Evolutionary conservation across 306 rosid genomes (phyloP).

Genomic region (Lablab purpureus): DNA sequence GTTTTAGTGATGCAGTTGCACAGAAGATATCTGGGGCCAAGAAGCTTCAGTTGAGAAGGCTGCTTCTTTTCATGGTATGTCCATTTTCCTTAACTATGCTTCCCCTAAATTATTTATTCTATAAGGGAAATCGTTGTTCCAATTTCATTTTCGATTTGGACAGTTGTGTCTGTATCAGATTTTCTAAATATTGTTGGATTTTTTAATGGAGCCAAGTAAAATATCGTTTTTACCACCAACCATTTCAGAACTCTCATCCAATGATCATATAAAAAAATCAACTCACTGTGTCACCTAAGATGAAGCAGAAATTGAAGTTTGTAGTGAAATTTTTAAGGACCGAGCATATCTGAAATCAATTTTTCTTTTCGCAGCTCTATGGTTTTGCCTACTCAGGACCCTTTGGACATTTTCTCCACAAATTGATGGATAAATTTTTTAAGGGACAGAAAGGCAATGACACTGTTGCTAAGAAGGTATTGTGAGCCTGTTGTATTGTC

Average conservation of each 20-base stretch:
- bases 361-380: slow-evolving; percentile 71
- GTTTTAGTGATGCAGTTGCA: slow-evolving; percentile 80
- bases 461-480: slow-evolving; percentile 84
- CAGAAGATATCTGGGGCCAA: slow-evolving; percentile 91
- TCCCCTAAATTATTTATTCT: not conserved
- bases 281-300: not conserved
- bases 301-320: not conserved
- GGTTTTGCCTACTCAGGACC: slow-evolving; percentile 92
- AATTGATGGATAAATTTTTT: slow-evolving; percentile 82
- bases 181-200: not conserved
- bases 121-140: slow-evolving; percentile 30
- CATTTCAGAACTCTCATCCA: slow-evolving; percentile 7
- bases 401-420: slow-evolving; percentile 92
- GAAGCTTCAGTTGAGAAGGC: slow-evolving; percentile 84
- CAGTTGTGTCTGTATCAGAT: slow-evolving; percentile 5
- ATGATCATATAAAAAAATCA: not conserved
- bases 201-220: slow-evolving; percentile 11
- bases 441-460: slow-evolving; percentile 79
- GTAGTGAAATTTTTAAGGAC: slow-evolving; percentile 18
- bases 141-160: slow-evolving; percentile 18
- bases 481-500: slow-evolving; percentile 21
- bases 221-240: not conserved
- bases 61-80: slow-evolving; percentile 77
- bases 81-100: not conserved
- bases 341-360: slow-evolving; percentile 16